These are phyloP conservation scores for Bonia amplexicaulis DNA, from an alignment of 176 grass and related monocot genomes.

Conservation along the genomic window DNA sequence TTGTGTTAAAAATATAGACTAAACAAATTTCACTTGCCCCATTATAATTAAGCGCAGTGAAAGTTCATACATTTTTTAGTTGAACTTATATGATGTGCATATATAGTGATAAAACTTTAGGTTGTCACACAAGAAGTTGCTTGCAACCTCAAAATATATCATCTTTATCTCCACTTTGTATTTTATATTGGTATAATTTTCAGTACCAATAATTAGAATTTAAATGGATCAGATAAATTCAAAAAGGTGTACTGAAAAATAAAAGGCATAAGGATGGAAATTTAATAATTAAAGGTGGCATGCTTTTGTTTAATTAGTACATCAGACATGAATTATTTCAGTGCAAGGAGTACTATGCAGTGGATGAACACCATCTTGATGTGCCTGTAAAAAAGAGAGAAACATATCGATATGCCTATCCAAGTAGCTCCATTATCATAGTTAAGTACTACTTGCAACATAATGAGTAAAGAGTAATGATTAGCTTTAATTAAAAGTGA, in stretches of 20 bases:
- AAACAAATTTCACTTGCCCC: not conserved
- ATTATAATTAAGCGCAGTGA: not conserved
- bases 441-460: not conserved
- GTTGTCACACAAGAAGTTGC: not conserved
- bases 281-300: not conserved
- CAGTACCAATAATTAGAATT: not conserved
- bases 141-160: not conserved
- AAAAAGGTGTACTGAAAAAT: not conserved
- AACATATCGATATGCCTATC: conserved; percentile 19
- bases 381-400: not conserved
- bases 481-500: conserved; percentile 29
- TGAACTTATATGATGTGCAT: not conserved
- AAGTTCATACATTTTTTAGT: not conserved
- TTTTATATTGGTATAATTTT: not conserved
- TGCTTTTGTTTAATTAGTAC: not conserved
- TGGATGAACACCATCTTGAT: not conserved
- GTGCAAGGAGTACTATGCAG: not conserved
- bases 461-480: conserved; percentile 13
- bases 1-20: too few relatives aligned
- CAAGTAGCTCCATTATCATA: conserved; percentile 22
- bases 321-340: conserved; percentile 13
- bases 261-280: not conserved
- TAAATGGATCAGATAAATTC: not conserved
- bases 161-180: not conserved
- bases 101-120: not conserved